phyloP scores from a whole-genome alignment of 495 filamentous ascomycete genomes.

The Aspergillus steynii region DNA sequence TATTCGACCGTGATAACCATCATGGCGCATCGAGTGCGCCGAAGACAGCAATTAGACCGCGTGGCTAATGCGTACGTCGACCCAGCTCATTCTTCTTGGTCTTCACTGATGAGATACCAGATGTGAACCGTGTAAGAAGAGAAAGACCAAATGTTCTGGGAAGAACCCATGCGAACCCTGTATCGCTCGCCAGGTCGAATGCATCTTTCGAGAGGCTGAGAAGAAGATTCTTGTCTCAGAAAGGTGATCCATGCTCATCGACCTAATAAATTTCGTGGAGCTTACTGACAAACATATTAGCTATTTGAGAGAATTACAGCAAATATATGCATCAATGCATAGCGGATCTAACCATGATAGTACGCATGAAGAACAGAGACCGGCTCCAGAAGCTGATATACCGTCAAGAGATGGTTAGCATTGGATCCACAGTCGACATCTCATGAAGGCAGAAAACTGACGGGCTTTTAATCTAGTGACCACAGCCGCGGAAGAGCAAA shows the following conservation, averaged over 20 bases:
- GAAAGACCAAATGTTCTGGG: constrained; percentile 9
- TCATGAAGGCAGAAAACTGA: not conserved
- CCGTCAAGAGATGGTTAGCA: not conserved
- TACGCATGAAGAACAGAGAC: not conserved
- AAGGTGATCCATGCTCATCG: not conserved
- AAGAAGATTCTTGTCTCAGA: constrained; percentile 5
- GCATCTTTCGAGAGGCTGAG: not conserved
- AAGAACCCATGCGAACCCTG: constrained; percentile 5
- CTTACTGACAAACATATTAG: not conserved
- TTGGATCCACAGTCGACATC: not conserved
- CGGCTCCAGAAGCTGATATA: not conserved
- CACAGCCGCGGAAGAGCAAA: not conserved
- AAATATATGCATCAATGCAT: not conserved
- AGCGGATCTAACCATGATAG: not conserved
- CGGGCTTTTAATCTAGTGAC: not conserved
- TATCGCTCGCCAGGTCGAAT: not conserved
- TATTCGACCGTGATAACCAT: not conserved
- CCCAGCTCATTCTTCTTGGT: not conserved
- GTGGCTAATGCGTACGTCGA: constrained; percentile 1
- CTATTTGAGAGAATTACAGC: constrained; percentile 1
- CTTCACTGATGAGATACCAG: not conserved
- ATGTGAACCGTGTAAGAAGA: constrained; percentile 6
- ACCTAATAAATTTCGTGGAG: not conserved
- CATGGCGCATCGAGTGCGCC: not conserved
- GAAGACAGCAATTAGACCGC: not conserved